Conservation (phyloP, 208 protist genomes). For the Tetramitus jugosus region DNA sequence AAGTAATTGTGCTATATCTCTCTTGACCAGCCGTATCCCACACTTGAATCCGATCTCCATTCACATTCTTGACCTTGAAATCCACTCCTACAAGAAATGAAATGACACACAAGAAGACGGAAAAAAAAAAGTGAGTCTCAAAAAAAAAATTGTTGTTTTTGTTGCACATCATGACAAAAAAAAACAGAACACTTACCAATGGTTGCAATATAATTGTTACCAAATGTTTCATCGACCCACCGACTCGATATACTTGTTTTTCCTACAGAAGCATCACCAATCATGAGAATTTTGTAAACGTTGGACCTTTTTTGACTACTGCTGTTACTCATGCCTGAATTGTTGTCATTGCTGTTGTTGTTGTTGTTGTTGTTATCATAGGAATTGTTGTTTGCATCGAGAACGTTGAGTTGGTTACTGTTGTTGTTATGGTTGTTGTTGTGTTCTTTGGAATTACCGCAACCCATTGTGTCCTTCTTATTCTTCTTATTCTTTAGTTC, state of each 20-base stretch:
- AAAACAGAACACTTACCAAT: constrained; percentile 7
- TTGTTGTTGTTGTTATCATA: no score
- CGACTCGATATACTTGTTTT: constrained; percentile 1
- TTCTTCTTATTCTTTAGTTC: no score
- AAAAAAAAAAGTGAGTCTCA: not conserved
- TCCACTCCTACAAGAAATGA: not conserved
- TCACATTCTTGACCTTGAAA: not conserved
- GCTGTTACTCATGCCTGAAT: no score
- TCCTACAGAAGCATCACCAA: constrained; percentile 9
- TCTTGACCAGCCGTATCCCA: not conserved
- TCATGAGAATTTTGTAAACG: not conserved
- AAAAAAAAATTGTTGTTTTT: not conserved
- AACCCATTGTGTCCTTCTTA: no score
- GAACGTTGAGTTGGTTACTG: no score
- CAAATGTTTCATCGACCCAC: constrained; percentile 9
- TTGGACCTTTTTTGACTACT: not conserved
- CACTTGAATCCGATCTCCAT: not conserved
- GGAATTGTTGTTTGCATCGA: no score
- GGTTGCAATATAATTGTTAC: constrained; percentile 19
- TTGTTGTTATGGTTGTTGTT: no score
- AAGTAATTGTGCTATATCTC: not conserved
- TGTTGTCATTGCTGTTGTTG: no score
- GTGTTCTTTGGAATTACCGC: no score
- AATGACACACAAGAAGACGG: not conserved
- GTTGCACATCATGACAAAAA: no score